These are phyloP conservation scores for Nannochloropsis salina DNA, from an alignment of 108 stramenopile genomes.

Conservation along the genomic window DNA sequence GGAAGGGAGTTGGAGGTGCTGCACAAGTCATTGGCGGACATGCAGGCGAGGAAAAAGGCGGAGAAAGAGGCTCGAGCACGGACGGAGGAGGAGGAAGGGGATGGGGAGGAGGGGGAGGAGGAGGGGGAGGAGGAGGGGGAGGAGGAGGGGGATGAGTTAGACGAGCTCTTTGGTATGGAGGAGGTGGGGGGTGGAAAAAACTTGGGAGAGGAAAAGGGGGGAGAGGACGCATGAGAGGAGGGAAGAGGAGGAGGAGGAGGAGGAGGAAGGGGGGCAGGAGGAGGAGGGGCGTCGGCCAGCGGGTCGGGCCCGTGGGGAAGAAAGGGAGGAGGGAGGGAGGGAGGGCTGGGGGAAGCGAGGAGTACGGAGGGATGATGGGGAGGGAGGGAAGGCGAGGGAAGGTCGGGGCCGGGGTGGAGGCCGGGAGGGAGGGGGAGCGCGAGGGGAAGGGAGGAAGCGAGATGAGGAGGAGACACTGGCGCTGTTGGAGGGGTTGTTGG, in stretches of 20 bases:
- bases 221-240: not conserved
- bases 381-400: not conserved
- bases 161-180: not conserved
- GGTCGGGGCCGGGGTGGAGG: not conserved
- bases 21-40: not conserved
- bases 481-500: no score
- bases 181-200: no score
- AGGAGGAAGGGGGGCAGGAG: not conserved
- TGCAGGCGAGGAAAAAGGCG: not conserved
- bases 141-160: not conserved
- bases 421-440: not conserved
- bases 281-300: not conserved
- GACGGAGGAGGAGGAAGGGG: not conserved
- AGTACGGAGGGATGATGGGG: not conserved
- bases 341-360: not conserved
- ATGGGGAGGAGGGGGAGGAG: not conserved
- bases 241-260: not conserved
- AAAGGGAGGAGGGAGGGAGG: not conserved
- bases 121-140: not conserved
- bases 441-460: not conserved
- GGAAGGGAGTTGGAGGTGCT: not conserved
- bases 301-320: not conserved
- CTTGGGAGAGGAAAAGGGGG: not conserved
- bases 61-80: not conserved
- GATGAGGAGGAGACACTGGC: not conserved